Base-by-base conservation (phyloP, 495 filamentous ascomycete species). In the Bombardia bombarda region DNA sequence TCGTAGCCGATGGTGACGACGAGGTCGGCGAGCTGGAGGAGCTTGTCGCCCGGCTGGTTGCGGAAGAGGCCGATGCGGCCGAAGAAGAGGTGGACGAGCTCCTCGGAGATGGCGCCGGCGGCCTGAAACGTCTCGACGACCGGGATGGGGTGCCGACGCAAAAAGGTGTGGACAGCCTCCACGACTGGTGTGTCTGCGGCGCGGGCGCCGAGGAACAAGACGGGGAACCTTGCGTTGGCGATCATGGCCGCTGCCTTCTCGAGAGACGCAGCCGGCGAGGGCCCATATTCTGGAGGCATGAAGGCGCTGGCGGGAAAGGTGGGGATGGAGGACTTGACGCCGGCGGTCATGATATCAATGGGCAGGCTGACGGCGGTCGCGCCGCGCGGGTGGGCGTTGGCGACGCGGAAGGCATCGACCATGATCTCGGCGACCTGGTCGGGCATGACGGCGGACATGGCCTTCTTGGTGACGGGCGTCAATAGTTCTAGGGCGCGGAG, bases 111-210 rank as follows among this genome's bases (percentile, higher is more conserved):
- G 10, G 60, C 56, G 19, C 63, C 63, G 3, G 63, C 63, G 8
- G 63, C 63, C 34, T 67, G 62, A 38, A 67, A 67, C 1, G 63
- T 67, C 51, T 67, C 63, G 13, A 67, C 51, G 0, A 65, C 62
- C 9, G 62, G 59, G 30, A 65, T 52, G 12, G 60, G 61, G 34
- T 57, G 55, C 21, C 51, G 49, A 4, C 48, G 44, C 2, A 65
- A 53, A 24, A 65, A 56, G 26, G 41, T 31, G 13, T 58, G 63
- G 1, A 67, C 55, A 6, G 56, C 56, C 1, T 31, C 36, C 3
- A 67, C 58, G 1, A 61, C 53, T 10, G 38, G 42, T 7, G 51
- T 34, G 28, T 51, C 55, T 24, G 53, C 51, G 8, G 59, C 61
- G 16, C 63, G 46, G 36, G 58, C 54, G 13, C 63, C 63, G 13